These are phyloP conservation scores for Forsythia suspensa DNA, from an alignment of 257 asterid species.

Conservation along the genomic window DNA sequence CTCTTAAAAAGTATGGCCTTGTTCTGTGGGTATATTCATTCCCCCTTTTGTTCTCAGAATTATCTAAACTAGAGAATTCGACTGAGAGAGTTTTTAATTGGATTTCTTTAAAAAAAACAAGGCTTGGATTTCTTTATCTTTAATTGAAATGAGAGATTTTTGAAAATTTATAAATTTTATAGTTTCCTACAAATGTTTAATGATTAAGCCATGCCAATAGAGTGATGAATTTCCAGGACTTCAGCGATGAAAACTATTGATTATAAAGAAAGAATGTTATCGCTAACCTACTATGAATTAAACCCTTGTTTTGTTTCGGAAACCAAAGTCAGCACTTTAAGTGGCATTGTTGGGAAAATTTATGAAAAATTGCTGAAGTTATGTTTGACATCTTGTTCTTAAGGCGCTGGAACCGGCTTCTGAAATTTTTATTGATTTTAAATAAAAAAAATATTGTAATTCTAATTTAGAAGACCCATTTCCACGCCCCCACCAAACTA, in stretches of 20 bases:
- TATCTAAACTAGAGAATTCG: background rate
- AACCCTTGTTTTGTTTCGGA: background rate
- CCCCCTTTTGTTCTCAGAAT: background rate
- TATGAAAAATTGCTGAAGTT: background rate
- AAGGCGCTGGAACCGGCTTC: background rate
- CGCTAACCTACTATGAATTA: background rate
- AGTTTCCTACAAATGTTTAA: background rate
- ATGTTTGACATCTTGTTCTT: background rate
- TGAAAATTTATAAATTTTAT: background rate
- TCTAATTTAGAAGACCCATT: background rate
- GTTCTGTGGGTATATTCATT: slow-evolving; percentile 12
- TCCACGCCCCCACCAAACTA: background rate
- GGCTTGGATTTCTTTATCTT: background rate
- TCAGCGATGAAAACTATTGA: too few relatives aligned
- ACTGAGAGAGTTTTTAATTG: background rate
- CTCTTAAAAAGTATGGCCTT: background rate
- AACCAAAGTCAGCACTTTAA: background rate
- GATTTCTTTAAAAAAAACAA: background rate
- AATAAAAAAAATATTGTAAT: background rate
- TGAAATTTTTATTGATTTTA: background rate
- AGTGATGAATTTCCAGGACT: background rate
- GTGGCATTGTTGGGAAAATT: background rate
- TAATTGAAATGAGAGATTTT: background rate
- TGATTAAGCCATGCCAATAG: background rate
- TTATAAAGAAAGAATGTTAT: background rate